Base-by-base conservation (phyloP, 2,329 filamentous ascomycete species). In the Leptoxyphium fumago region DNA sequence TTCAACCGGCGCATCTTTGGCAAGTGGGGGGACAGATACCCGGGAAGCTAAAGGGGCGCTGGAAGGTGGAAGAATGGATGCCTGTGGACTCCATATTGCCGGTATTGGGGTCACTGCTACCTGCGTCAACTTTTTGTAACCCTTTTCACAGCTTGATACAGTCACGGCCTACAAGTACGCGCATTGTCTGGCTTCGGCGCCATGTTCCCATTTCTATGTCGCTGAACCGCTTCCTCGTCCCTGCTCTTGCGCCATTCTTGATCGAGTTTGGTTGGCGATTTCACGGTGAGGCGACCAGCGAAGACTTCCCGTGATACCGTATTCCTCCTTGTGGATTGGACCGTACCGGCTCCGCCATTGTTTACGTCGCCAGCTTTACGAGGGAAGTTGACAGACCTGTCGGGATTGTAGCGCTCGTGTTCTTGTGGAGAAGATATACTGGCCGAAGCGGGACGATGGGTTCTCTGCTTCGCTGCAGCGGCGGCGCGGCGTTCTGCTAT, bases 51-150 rank as follows among this genome's bases (percentile, higher is more conserved):
- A 68, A 2, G 89, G 89, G 15, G 78, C 78, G 21, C 52, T 73
- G 8, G 77, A 78, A 47, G 77, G 74, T 40, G 84, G 76, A 46
- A 88, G 69, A 17, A 96, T 67, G 1, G 75, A 80, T 8, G 79
- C 89, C 58, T 85, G 75, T 0, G 91, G 89, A 45, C 78, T 80
- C 91, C 91, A 96, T 56, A 69, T 62, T 42, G 32, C 32, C 15
- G 32, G 32, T 13, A 59, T 65, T 56, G 49, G 45, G 13, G 38
- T 18, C 18, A 40, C 38, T 40, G 13, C 18, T 36, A 36, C 11
- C 11, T 15, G 13, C 9, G 32, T 36, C 32, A 36, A 36, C 15
- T 15, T 15, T 15, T 36, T 15, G 15, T 36, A 15, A 26, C 21
- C 21, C 21, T 26, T 26, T 7, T 26, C 21, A 26, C 21, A 7